Base-by-base conservation (phyloP, 768 basidiomycete genomes). In the Pisolithus orientalis region DNA sequence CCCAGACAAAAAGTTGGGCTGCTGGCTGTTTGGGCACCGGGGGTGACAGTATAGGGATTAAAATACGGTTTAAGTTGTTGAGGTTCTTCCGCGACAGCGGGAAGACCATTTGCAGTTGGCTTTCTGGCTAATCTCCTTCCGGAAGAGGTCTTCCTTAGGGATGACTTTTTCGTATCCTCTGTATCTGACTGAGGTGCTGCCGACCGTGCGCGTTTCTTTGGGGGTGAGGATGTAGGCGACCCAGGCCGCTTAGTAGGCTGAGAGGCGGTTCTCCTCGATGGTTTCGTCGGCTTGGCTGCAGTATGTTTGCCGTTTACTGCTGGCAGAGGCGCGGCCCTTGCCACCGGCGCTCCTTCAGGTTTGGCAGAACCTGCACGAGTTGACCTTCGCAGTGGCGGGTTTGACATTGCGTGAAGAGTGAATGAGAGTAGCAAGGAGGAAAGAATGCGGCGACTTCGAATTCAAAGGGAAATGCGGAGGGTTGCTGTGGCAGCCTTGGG, bases 1-100 rank as follows among this genome's bases (percentile, higher is more conserved):
- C 95, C 81, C 90, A 97, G 7, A 80, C 85, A 57, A 94, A 95
- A 16, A 94, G 75, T 39, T 85, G 77, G 13, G 82, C 77, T 32
- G 84, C 75, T 17, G 91, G 92, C 42, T 83, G 78, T 43, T 72
- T 59, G 51, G 80, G 78, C 44, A 72, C 62, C 8, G 80, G 79
- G 28, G 82, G 76, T 6, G 72, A 68, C 14, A 87, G 89, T 4
- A 91, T 73, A 7, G 80, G 80, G 72, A 58, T 85, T 87, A 62
- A 85, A 78, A 55, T 83, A 84, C 4, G 83, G 80, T 57, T 77
- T 79, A 11, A 64, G 50, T 51, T 79, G 76, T 2, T 70, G 69
- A 27, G 66, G 60, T 27, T 69, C 68, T 62, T 65, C 63, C 54
- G 70, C 39, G 17, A 64, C 57, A 32, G 60, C 56, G 49, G 61